These are phyloP conservation scores for Stachybotrys chartarum DNA, from an alignment of 2,329 filamentous ascomycete genomes.

Conservation along the genomic window DNA sequence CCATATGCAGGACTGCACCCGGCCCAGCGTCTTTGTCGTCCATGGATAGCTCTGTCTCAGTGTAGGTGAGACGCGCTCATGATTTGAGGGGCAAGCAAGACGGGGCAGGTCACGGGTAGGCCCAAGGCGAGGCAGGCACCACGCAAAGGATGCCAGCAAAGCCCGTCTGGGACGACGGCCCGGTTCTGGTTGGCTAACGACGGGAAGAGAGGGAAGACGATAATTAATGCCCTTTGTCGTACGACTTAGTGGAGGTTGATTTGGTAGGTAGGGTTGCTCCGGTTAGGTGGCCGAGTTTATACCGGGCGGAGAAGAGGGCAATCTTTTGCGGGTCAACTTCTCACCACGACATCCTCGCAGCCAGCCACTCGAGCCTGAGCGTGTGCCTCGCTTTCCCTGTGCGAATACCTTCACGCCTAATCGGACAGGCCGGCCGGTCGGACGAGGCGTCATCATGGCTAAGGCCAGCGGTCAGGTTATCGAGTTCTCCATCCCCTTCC, in stretches of 20 bases:
- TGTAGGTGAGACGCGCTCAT: neutral
- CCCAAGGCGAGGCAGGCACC: too few species aligned
- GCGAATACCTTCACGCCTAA: too few species aligned
- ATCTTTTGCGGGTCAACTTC: neutral
- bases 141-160: too few species aligned
- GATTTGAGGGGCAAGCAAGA: neutral
- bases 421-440: too few species aligned
- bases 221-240: neutral
- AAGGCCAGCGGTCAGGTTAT: constrained; percentile 9
- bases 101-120: too few species aligned
- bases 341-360: too few species aligned
- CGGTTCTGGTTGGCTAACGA: too few species aligned
- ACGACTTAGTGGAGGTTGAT: neutral
- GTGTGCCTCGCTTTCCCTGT: too few species aligned
- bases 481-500: constrained; percentile 53
- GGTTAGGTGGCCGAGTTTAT: neutral
- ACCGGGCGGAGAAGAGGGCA: neutral
- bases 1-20: constrained; percentile 3
- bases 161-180: too few species aligned
- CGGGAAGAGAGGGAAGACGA: neutral
- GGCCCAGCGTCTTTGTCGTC: neutral
- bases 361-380: too few species aligned
- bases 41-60: neutral
- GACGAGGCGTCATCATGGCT: constrained; percentile 11
- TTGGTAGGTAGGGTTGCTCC: neutral